Base-by-base conservation (phyloP, 345 rosid genomes). In the Kandelia obovata region DNA sequence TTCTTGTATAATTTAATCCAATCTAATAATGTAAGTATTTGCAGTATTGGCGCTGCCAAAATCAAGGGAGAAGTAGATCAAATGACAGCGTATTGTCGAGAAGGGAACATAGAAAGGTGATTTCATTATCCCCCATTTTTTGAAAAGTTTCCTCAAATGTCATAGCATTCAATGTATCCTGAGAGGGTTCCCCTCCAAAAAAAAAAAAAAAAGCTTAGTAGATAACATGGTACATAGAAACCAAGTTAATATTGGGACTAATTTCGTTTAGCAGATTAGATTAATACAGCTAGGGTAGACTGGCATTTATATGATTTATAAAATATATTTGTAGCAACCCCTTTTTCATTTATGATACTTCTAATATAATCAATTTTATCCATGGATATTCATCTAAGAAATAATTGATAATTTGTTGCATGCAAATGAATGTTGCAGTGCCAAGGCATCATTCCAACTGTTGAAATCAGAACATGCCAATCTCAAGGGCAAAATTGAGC, bases 31-130 rank as follows among this genome's bases (percentile, higher is more conserved):
- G 17, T 2, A 3, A 11, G 49, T 13, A 7, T 23, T 2, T 55
- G 58, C 28, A 61, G 65, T 15, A 1, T 61, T 61, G 65, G 65
- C 1, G 65, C 65, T 2, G 13, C 47, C 25, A 61, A 61, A 35
- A 61, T 61, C 19, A 61, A 21, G 11, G 23, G 3, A 20, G 51
- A 61, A 5, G 16, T 10, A 19, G 35, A 61, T 5, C 39, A 21
- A 8, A 35, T 61, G 47, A 34, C 5, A 61, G 17, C 1, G 0
- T 0, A 32, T 1, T 61, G 23, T 4, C 27, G 10, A 5, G 65
- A 61, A 35, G 51, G 65, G 30, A 39, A 61, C 35, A 1, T 37
- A 6, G 65, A 61, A 10, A 21, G 65, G 65, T 61, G 58, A 21
- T 23, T n/a, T 21, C 23, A 7, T 11, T 8, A 53, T 25, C 13